Evolutionary conservation across 164 flowering plant genomes (phyloP), one percentile per base, ranked within the genome.

Genomic region (Platanus orientalis): DNA sequence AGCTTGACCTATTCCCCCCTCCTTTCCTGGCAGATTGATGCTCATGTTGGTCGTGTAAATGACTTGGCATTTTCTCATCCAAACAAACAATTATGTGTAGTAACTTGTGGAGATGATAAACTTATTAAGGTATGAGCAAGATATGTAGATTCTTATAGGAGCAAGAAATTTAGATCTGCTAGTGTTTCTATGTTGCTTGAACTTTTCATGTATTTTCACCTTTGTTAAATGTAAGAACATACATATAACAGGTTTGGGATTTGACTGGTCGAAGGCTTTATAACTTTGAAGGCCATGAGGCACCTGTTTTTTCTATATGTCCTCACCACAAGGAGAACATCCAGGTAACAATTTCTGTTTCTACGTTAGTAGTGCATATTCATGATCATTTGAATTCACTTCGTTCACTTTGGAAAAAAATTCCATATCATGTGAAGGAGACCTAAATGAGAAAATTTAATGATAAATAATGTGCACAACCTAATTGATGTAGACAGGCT

Each of bases 261-360:
- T 34, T 84, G 53, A 73, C 64, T 4, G 98, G 96, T 57, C 58
- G 84, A 61, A 88, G 62, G 65, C 74, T 85, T 25, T 92, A 67
- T 67, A 84, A 51, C 62, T 89, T 92, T 77, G 97, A 87, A 70
- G 97, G 97, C 21, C 97, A 92, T 70, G 97, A 89, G 64, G 92
- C 97, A 49, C 83, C 96, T 23, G 92, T 91, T 7, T 89, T 85
- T 71, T 89, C 96, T 52, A 65, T 92, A 25, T 89, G 96, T 65
- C 94, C 96, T 66, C 96, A 92, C 57, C 89, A 89, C 75, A 92
- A 92, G 76, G 96, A 89, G 74, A 87, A 61, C 73, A 89, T 92
- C 71, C 96, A 92, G 90, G 97, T 92, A 75, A n/a, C n/a, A n/a
- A 3, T 27, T 21, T 1, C 25, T 21, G 40, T 53, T 52, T 67